These are phyloP conservation scores for Lepidium aucheri DNA, from an alignment of 345 rosid species.

Conservation along the genomic window DNA sequence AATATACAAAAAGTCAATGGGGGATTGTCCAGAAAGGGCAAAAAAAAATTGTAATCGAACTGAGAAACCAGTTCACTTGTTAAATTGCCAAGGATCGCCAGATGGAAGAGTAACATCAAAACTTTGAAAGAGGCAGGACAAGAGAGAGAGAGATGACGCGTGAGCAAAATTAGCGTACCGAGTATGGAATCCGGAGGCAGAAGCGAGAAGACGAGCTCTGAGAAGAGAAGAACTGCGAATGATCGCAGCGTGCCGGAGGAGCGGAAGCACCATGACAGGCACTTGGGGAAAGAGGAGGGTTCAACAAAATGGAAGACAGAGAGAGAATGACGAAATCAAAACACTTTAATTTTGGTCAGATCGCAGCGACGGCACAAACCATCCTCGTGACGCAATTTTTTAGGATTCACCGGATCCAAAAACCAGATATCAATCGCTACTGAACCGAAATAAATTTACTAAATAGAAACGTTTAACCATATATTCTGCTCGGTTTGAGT, in stretches of 20 bases:
- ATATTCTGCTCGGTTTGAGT: neutral
- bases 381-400: neutral
- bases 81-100: constrained; percentile 2
- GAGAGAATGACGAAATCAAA: neutral
- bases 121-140: neutral
- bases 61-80: neutral
- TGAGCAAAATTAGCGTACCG: constrained; percentile 35
- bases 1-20: constrained; percentile 19
- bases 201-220: constrained; percentile 58
- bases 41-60: neutral
- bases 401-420: neutral
- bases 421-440: neutral
- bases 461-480: neutral
- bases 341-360: constrained; percentile 13
- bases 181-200: constrained; percentile 36
- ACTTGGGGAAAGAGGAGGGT: constrained; percentile 1
- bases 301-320: neutral
- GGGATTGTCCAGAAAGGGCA: neutral
- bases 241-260: constrained; percentile 61
- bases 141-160: neutral
- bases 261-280: constrained; percentile 71
- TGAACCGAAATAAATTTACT: neutral
- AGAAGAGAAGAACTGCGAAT: constrained; percentile 48
- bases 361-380: constrained; percentile 21
- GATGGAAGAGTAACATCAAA: neutral